Conservation (phyloP, 371 early-diverging fungal species). For the Mortierella polycephala region DNA sequence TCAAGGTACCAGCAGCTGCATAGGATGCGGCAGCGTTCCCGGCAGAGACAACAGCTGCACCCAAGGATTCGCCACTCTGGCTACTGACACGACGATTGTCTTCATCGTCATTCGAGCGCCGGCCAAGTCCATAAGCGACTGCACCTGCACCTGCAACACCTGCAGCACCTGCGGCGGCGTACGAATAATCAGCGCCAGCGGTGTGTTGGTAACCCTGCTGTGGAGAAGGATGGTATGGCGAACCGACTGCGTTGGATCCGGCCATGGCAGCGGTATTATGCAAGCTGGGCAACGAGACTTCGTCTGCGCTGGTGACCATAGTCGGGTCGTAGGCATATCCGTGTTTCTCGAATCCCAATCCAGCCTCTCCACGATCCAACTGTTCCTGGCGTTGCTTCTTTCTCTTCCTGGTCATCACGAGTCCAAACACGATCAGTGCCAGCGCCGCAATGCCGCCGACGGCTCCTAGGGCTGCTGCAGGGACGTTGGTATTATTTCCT, state of each 20-base stretch:
- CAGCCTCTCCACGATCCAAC: constrained; percentile 2
- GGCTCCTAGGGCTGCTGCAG: constrained; percentile 31
- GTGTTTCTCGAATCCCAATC: not conserved
- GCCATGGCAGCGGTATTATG: not conserved
- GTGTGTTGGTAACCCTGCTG: too few species aligned
- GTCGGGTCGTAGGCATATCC: constrained; percentile 7
- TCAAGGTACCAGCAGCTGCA: not conserved
- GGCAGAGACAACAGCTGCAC: constrained; percentile 4
- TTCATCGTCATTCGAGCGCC: not conserved
- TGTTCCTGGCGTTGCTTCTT: constrained; percentile 27
- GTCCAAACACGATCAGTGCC: constrained; percentile 52
- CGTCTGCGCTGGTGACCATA: constrained; percentile 9
- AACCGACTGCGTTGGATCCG: not conserved
- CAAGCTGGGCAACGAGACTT: constrained; percentile 16
- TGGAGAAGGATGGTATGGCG: too few species aligned
- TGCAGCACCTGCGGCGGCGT: constrained; percentile 16
- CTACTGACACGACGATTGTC: constrained; percentile 1
- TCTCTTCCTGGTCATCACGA: constrained; percentile 43
- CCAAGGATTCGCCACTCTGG: constrained; percentile 4
- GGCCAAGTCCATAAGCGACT: not conserved
- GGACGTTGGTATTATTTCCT: constrained; percentile 22
- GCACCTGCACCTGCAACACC: constrained; percentile 10
- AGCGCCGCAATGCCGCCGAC: constrained; percentile 45
- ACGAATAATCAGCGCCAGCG: constrained; percentile 4
- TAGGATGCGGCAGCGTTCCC: constrained; percentile 1